Conservation (phyloP, 805 yeast species). For the Kazachstania bromeliacearum region DNA sequence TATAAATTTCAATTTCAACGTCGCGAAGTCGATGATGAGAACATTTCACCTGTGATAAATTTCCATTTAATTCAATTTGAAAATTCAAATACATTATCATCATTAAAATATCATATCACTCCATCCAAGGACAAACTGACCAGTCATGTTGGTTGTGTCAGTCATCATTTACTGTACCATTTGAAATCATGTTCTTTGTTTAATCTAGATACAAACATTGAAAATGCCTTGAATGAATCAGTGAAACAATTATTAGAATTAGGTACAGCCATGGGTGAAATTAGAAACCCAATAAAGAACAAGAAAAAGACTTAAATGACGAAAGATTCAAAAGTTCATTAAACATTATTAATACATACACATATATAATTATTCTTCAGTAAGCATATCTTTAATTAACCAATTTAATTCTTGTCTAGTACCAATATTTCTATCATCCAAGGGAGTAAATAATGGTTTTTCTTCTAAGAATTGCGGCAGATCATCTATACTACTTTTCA, state of each 20-base stretch:
- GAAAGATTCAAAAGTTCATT: neutral
- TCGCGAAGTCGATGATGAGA: slow-evolving; percentile 1
- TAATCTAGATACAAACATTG: slow-evolving; percentile 14
- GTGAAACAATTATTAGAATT: slow-evolving; percentile 2
- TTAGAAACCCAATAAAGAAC: neutral
- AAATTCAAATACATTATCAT: slow-evolving; percentile 11
- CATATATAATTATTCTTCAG: slow-evolving; percentile 21
- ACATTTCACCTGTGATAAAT: slow-evolving; percentile 6
- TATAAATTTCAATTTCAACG: slow-evolving; percentile 16
- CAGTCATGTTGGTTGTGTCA: slow-evolving; percentile 21
- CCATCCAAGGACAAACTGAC: slow-evolving; percentile 6
- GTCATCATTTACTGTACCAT: slow-evolving; percentile 24
- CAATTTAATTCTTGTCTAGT: slow-evolving; percentile 61
- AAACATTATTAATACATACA: slow-evolving; percentile 1
- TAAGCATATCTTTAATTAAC: slow-evolving; percentile 59
- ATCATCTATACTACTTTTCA: slow-evolving; percentile 29
- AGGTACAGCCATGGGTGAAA: slow-evolving; percentile 3
- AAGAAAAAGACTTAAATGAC: slow-evolving; percentile 1
- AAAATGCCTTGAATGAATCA: slow-evolving; percentile 11
- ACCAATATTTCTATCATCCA: slow-evolving; percentile 38
- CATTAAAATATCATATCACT: slow-evolving; percentile 7
- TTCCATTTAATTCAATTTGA: slow-evolving; percentile 23
- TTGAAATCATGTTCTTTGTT: slow-evolving; percentile 32
- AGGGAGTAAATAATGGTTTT: slow-evolving; percentile 27
- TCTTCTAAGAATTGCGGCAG: slow-evolving; percentile 25